Percentiles rank a stretch among this genome's conserved stretches.
Conservation (phyloP, 352 stramenopile species). For the Sclerospora graminicola region DNA sequence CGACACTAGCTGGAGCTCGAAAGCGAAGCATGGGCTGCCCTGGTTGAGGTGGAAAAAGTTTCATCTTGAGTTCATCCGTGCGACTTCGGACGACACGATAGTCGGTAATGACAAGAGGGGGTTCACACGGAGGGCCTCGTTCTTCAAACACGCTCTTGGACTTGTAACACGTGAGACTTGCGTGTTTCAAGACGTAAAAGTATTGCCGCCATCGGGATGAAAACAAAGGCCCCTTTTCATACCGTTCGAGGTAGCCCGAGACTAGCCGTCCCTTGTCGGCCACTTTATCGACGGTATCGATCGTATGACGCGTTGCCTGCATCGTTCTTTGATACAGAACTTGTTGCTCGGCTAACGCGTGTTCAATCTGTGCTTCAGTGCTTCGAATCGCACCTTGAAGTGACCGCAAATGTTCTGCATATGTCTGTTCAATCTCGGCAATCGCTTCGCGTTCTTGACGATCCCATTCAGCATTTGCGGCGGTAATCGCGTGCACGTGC, state of each 20-base stretch:
- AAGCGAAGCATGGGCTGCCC: conserved; percentile 59
- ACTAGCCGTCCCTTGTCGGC: conserved; percentile 52
- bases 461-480: conserved; percentile 35
- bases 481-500: conserved; percentile 34
- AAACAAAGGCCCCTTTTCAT: conserved; percentile 65
- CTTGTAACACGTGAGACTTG: conserved; percentile 57
- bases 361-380: conserved; percentile 34
- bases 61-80: conserved; percentile 76
- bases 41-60: conserved; percentile 55
- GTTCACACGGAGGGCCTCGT: conserved; percentile 36
- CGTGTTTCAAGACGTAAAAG: conserved; percentile 62
- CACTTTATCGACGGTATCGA: conserved; percentile 68
- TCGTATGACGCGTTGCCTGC: conserved; percentile 61
- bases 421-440: conserved; percentile 30
- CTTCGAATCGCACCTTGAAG: conserved; percentile 30
- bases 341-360: conserved; percentile 45
- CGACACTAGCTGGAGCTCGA: conserved; percentile 56
- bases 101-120: conserved; percentile 44
- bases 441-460: conserved; percentile 40
- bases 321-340: conserved; percentile 66
- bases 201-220: conserved; percentile 72
- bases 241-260: conserved; percentile 63
- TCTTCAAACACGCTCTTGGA: conserved; percentile 70
- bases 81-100: conserved; percentile 59
- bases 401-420: conserved; percentile 28